phyloP scores from a whole-genome alignment of 2,329 filamentous ascomycete genomes.

The Magnaporthiopsis rhizophila region DNA sequence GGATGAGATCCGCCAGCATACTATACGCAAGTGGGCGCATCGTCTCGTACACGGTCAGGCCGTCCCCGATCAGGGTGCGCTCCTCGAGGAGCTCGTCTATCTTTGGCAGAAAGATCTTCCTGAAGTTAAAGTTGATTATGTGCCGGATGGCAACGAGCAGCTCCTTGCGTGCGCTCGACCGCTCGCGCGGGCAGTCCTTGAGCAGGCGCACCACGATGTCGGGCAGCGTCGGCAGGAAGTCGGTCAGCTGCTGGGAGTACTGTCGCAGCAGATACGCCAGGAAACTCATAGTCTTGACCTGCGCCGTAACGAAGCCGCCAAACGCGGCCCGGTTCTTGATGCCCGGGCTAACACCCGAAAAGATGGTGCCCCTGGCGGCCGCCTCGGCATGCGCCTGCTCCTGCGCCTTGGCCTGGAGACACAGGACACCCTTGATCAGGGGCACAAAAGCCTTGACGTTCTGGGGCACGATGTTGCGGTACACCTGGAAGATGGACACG shows the following conservation, averaged over 20 bases:
- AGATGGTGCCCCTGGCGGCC: conserved; percentile 67
- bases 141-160: conserved; percentile 92
- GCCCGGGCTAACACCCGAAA: conserved; percentile 85
- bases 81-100: conserved; percentile 95
- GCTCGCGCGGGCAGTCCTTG: conserved; percentile 90
- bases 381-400: conserved; percentile 86
- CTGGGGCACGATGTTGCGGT: conserved; percentile 66
- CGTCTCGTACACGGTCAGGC: conserved; percentile 91
- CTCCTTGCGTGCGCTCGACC: conserved; percentile 89
- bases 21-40: conserved; percentile 95
- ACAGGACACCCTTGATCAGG: conserved; percentile 81
- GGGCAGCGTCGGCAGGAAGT: conserved; percentile 80
- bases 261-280: conserved; percentile 85
- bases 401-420: conserved; percentile 86
- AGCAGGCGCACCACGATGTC: conserved; percentile 84
- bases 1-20: conserved; percentile 96
- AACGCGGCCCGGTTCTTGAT: conserved; percentile 93
- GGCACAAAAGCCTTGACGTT: conserved; percentile 93
- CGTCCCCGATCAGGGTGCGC: conserved; percentile 88
- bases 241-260: conserved; percentile 76
- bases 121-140: conserved; percentile 98
- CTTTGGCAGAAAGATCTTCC: conserved; percentile 87
- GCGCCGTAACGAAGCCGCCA: conserved; percentile 93
- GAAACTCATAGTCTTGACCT: conserved; percentile 99
- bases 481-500: conserved; percentile 94